Evolutionary conservation across 306 rosid genomes (phyloP), one percentile per base, ranked within the genome.

Genomic region (Rosa lucieae): DNA sequence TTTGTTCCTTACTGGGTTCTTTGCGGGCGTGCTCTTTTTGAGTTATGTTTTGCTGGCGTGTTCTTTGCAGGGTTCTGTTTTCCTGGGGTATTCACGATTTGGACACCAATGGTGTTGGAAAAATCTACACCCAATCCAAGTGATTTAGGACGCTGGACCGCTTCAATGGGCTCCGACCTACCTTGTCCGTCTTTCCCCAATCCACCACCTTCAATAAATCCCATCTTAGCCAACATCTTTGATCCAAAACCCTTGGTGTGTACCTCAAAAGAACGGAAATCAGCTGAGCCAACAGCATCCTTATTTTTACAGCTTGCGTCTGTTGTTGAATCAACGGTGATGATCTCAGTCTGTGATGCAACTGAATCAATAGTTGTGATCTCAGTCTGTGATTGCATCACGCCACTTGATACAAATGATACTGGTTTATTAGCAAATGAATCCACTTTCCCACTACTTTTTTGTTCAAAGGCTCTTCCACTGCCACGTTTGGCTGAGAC

Each of bases 171-270:
- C 10, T 70, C 66, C 21, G 97, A 83, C 65, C 89, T 81, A 46
- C 99, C 99, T 83, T 93, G 97, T 83, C 97, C 88, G 70, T 90
- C 87, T 88, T 86, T 91, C 79, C 99, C 99, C 82, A 94, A 83
- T 35, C 99, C 99, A 70, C 77, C 89, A 51, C 97, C 99, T 78
- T 85, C 99, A 6, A 72, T 80, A 58, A 72, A 94, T 82, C 99
- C 99, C 99, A 94, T 94, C 87, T 89, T 94, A 66, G 99, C 95
- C 99, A 94, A 75, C 97, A 94, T 91, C 86, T 88, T 94, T 2
- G 97, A 94, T 49, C 99, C 99, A 82, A 94, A 92, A 59, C 99
- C 97, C 85, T 89, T 94, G 3, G 97, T 94, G 87, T 94, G 97
- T 21, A 82, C 85, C 91, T 94, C 99, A 84, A 94, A 94, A 6